Evolutionary conservation across 2,329 filamentous ascomycete genomes (phyloP).

Genomic region (Xylaria sp.): DNA sequence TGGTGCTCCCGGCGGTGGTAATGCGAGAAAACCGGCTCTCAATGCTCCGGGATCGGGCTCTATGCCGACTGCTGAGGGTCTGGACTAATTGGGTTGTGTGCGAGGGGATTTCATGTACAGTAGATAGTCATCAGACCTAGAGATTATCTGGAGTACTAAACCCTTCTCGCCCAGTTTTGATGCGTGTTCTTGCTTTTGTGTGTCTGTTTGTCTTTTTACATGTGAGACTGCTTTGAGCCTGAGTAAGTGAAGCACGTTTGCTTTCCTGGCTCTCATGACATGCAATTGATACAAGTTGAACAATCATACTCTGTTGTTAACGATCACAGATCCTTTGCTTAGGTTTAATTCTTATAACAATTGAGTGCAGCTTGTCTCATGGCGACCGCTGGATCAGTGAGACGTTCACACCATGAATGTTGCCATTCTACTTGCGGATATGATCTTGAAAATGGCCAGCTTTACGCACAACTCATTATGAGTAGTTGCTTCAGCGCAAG

Average conservation of each 20-base stretch:
- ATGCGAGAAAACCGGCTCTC: constrained; percentile 38
- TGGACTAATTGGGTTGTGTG: constrained; percentile 44
- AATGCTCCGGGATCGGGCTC: constrained; percentile 43
- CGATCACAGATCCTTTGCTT: too few species aligned
- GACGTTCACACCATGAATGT: too few species aligned
- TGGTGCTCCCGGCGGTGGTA: constrained; percentile 42
- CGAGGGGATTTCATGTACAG: constrained; percentile 6
- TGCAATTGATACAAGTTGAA: too few species aligned
- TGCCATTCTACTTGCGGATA: too few species aligned
- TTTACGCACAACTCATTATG: too few species aligned
- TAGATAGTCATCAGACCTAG: background rate
- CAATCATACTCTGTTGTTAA: too few species aligned
- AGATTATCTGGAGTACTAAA: constrained; percentile 8
- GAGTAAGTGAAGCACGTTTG: background rate
- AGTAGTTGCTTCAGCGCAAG: too few species aligned
- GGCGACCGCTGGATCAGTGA: too few species aligned
- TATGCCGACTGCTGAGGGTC: constrained; percentile 51
- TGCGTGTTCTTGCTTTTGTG: background rate
- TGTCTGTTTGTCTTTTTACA: background rate
- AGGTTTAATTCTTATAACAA: too few species aligned
- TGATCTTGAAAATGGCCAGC: too few species aligned
- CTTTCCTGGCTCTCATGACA: background rate
- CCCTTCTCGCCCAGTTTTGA: background rate
- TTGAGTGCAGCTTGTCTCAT: too few species aligned
- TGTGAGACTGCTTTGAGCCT: background rate